Percentiles rank a stretch among this genome's conserved stretches.
These are phyloP conservation scores for Leccinum rimulosum DNA, from an alignment of 768 basidiomycete species.

Conservation along the genomic window DNA sequence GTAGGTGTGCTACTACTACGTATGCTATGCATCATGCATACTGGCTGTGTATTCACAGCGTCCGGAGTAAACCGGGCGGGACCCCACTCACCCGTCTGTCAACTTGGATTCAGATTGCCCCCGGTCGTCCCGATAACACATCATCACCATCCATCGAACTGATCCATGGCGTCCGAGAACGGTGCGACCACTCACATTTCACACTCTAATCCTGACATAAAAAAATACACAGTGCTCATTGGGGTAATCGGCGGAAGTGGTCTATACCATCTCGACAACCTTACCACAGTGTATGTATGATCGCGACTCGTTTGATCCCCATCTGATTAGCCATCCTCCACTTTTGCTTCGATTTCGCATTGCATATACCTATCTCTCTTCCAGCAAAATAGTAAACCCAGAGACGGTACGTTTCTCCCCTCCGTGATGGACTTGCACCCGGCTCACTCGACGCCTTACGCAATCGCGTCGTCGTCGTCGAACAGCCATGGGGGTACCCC, in stretches of 20 bases:
- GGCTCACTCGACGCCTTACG: background rate
- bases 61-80: background rate
- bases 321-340: background rate
- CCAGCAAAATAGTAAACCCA: slow-evolving; percentile 72
- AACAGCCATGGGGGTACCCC: slow-evolving; percentile 89
- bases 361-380: background rate
- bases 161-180: slow-evolving; percentile 17
- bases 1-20: no score
- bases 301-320: background rate
- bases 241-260: slow-evolving; percentile 94
- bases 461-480: background rate
- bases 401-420: slow-evolving; percentile 60
- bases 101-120: background rate
- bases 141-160: background rate
- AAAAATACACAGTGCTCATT: slow-evolving; percentile 54
- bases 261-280: slow-evolving; percentile 88
- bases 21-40: no score
- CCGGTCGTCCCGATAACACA: background rate
- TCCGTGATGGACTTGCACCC: background rate
- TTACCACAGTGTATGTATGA: slow-evolving; percentile 74
- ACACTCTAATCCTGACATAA: background rate
- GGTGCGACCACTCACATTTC: background rate
- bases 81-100: background rate
- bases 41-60: no score
- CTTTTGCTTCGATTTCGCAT: background rate